phyloP scores from a whole-genome alignment of 192 early-diverging fungal genomes.

The Entophlyctis luteolus region DNA sequence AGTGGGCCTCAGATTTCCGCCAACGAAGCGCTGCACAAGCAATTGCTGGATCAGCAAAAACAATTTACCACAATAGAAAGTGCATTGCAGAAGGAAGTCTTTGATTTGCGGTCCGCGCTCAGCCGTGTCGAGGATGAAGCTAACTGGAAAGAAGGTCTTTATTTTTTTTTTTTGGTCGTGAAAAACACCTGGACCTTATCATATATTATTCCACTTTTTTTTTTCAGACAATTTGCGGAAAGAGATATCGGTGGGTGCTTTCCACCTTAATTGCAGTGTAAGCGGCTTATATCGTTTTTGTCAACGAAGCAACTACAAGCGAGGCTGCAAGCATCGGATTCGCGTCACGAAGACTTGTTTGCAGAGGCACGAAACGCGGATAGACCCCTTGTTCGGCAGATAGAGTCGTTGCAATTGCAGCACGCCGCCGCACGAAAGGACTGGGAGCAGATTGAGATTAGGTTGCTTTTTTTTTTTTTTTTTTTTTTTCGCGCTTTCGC shows the following conservation, averaged over 20 bases:
- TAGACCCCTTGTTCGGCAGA: conserved; percentile 45
- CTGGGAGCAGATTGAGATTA: conserved; percentile 45
- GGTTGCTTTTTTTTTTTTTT: neutral
- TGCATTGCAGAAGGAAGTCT: conserved; percentile 35
- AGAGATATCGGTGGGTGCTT: conserved; percentile 27
- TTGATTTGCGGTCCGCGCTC: conserved; percentile 30
- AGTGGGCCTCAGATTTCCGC: conserved; percentile 15
- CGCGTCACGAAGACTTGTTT: conserved; percentile 38
- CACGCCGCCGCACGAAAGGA: conserved; percentile 26
- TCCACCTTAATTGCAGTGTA: neutral
- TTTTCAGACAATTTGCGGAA: conserved; percentile 34
- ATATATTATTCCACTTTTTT: conserved; percentile 13
- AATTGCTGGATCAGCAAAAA: conserved; percentile 25
- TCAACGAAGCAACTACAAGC: conserved; percentile 25
- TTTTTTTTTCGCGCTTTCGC: too few relatives aligned
- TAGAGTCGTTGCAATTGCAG: conserved; percentile 43
- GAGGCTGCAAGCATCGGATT: conserved; percentile 36
- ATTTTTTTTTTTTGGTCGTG: too few relatives aligned
- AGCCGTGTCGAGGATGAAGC: conserved; percentile 40
- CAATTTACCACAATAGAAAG: conserved; percentile 6
- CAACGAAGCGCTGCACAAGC: conserved; percentile 30
- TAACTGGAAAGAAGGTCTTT: conserved; percentile 37
- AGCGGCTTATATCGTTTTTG: neutral
- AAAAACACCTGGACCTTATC: conserved; percentile 5
- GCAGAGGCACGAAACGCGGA: conserved; percentile 28